Evolutionary conservation across 2,329 filamentous ascomycete genomes (phyloP).

Genomic region (Colletotrichum incanum): DNA sequence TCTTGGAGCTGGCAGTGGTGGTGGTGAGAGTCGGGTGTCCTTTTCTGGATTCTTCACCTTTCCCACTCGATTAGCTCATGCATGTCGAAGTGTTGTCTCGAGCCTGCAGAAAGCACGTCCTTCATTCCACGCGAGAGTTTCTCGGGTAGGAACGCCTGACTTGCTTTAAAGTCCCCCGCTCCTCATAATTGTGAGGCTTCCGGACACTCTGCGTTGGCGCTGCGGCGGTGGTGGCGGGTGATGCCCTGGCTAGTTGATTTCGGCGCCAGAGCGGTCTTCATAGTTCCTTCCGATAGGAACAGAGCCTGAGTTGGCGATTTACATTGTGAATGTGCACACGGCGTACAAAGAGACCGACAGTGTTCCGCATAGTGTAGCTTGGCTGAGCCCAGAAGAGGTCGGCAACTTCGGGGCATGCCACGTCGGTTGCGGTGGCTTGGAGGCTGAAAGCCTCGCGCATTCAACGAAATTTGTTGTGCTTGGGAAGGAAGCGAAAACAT

Average conservation of each 20-base stretch:
- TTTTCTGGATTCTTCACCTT: neutral
- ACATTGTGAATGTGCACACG: neutral
- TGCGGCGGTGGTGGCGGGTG: neutral
- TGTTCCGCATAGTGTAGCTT: neutral
- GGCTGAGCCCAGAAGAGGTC: neutral
- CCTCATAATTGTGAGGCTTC: neutral
- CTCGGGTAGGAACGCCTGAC: neutral
- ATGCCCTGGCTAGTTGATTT: neutral
- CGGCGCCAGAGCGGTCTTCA: too few relatives aligned
- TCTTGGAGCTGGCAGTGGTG: neutral
- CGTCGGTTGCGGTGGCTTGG: conserved; percentile 8
- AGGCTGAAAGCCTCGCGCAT: conserved; percentile 3
- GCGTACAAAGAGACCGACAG: neutral
- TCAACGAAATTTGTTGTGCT: neutral
- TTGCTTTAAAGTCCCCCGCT: neutral
- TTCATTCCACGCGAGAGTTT: neutral
- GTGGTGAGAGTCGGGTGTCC: neutral
- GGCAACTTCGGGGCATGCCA: neutral
- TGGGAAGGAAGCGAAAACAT: neutral
- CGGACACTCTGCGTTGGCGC: neutral
- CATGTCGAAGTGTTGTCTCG: neutral
- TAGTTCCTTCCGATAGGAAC: neutral
- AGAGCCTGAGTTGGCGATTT: neutral
- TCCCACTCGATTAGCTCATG: neutral
- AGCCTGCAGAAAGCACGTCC: neutral